Percentiles rank a stretch among this genome's conserved stretches.
Conservation (phyloP, 768 basidiomycete species). For the Boletus pseudo-olivaceus region DNA sequence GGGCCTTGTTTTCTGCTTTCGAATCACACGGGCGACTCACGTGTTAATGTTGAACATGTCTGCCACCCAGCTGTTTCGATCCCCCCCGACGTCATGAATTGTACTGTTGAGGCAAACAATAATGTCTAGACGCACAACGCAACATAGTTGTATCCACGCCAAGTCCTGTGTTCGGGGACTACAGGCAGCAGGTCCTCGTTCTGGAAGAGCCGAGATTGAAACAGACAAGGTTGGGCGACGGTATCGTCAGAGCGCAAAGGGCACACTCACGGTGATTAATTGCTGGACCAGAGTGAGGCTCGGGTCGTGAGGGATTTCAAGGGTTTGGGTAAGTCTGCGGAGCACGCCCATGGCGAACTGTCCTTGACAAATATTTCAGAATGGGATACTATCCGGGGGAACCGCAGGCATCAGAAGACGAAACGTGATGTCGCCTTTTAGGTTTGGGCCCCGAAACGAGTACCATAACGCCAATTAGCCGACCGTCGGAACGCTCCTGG, state of each 20-base stretch:
- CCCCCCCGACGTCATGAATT: background rate
- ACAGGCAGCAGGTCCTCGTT: slow-evolving; percentile 76
- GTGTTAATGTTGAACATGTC: slow-evolving; percentile 80
- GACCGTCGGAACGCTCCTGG: background rate
- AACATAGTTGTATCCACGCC: slow-evolving; percentile 63
- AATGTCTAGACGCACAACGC: slow-evolving; percentile 46
- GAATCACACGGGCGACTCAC: slow-evolving; percentile 36
- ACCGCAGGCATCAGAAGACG: background rate
- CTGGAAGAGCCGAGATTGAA: slow-evolving; percentile 34
- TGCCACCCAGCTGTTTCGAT: slow-evolving; percentile 61
- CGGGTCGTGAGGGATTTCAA: slow-evolving; percentile 55
- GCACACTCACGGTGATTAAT: slow-evolving; percentile 50
- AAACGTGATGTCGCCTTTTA: background rate
- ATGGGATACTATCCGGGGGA: background rate
- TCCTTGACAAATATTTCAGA: slow-evolving; percentile 1
- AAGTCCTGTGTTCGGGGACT: slow-evolving; percentile 56
- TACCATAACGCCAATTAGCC: background rate
- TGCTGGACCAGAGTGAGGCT: slow-evolving; percentile 52
- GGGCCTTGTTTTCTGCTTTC: background rate
- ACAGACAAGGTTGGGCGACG: slow-evolving; percentile 1
- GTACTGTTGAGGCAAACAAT: background rate
- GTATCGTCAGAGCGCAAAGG: slow-evolving; percentile 1
- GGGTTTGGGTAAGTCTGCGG: slow-evolving; percentile 23
- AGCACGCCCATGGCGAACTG: slow-evolving; percentile 21
- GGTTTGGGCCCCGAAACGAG: background rate